Base-by-base conservation (phyloP, 2,329 filamentous ascomycete genomes). In the Aspergillus ochraceus region DNA sequence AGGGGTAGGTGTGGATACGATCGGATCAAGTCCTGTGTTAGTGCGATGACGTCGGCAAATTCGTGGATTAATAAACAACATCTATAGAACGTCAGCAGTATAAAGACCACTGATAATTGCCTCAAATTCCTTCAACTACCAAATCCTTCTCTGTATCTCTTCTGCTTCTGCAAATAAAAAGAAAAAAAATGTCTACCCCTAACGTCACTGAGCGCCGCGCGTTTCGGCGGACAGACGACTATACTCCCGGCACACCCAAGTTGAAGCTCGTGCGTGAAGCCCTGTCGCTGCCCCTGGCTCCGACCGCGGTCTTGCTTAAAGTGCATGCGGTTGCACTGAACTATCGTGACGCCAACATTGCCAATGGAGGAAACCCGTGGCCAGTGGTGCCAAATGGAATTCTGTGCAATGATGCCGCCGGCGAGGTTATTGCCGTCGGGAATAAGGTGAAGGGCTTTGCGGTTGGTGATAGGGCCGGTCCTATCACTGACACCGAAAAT, bases 381-480 rank as follows among this genome's bases (percentile, higher is more conserved):
- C 74, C 75, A 0, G 72, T 80, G 0, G 57, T 63, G 2, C 65
- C 68, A 0, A 49, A 74, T 47, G 67, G 70, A 0, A 74, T 75
- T 1, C 70, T 73, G 0, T 70, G 76, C 29, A 78, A 77, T 30
- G 81, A 83, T 42, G 76, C 76, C 3, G 76, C 77, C 0, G 77
- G 77, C 1, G 76, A 80, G 57, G 67, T 81, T 2, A 63, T 80
- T 4, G 72, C 70, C 0, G 60, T 77, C 0, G 79, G 79, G 1
- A 69, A 76, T 0, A 69, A 67, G 29, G 76, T 78, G 14, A 69
- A 60, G 14, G 45, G 59, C 2, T 63, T 80, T 9, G 56, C 42
- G 1, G 49, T 74, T 3, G 77, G 79, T 0, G 76, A 80, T 52
- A 68, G 74, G 0, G 79, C 76, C 6, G 67, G 71, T 2, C 76